phyloP scores from a whole-genome alignment of 148 eudicot genomes.

The Vaccinium vitisidaea region DNA sequence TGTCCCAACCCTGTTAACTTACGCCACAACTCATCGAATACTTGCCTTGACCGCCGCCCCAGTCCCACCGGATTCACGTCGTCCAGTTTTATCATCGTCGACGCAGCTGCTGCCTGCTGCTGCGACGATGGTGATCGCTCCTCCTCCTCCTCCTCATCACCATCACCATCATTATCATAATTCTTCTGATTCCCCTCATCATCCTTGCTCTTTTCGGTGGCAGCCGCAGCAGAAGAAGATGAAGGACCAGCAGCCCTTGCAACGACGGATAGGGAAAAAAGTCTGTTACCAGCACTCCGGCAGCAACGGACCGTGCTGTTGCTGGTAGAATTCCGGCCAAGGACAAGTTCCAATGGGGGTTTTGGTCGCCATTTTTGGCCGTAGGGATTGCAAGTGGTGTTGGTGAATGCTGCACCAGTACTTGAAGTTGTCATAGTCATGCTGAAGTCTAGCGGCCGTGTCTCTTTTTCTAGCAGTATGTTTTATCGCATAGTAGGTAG shows the following conservation, averaged over 20 bases:
- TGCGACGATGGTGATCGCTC: neutral
- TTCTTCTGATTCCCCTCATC: slow-evolving; percentile 22
- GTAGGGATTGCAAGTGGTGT: neutral
- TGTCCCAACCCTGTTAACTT: slow-evolving; percentile 87
- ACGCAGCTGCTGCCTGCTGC: slow-evolving; percentile 20
- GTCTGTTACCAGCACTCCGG: neutral
- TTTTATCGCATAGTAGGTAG: neutral
- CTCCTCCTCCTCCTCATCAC: slow-evolving; percentile 15
- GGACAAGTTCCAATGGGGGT: neutral
- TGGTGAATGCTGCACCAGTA: neutral
- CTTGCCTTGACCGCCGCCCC: slow-evolving; percentile 83
- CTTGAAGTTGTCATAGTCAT: neutral
- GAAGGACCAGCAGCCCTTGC: slow-evolving; percentile 20
- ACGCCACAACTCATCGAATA: slow-evolving; percentile 91
- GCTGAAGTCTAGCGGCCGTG: neutral
- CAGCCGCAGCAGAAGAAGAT: slow-evolving; percentile 1
- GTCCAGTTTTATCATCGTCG: slow-evolving; percentile 58
- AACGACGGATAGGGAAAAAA: slow-evolving; percentile 1
- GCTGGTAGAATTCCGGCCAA: neutral
- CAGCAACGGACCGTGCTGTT: too few relatives aligned
- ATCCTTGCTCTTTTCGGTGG: slow-evolving; percentile 18
- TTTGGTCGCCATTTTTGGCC: neutral
- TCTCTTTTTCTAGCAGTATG: too few relatives aligned
- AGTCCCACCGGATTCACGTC: slow-evolving; percentile 93
- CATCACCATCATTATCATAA: slow-evolving; percentile 21